Evolutionary conservation across 2,329 filamentous ascomycete species (phyloP).

Genomic region (Verruconis gallopava): DNA sequence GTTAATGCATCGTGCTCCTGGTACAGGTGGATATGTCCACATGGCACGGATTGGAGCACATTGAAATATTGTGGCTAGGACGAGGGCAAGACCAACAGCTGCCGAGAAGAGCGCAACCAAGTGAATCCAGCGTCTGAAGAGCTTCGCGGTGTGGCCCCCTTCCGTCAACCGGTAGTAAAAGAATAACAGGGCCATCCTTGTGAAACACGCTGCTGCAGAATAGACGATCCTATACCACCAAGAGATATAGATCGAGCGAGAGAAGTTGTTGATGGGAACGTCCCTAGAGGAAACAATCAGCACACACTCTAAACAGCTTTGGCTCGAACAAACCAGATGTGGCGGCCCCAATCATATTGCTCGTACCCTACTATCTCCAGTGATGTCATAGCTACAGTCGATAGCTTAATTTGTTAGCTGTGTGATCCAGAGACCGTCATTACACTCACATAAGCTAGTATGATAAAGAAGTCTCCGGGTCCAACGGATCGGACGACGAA

Average conservation of each 20-base stretch:
- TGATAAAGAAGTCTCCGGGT: slow-evolving; percentile 8
- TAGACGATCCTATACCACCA: not conserved
- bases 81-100: not conserved
- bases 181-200: not conserved
- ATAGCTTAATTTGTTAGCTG: not conserved
- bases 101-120: not conserved
- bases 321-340: slow-evolving; percentile 4
- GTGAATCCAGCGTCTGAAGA: not conserved
- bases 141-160: not conserved
- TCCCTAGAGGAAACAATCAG: not conserved
- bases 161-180: not conserved
- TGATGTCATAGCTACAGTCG: not conserved
- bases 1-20: slow-evolving; percentile 25
- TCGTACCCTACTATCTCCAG: slow-evolving; percentile 2
- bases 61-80: not conserved
- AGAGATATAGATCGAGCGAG: not conserved
- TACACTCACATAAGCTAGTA: slow-evolving; percentile 5
- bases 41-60: not conserved
- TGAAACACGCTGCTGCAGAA: not conserved
- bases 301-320: not conserved
- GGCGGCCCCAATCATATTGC: slow-evolving; percentile 6
- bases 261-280: not conserved
- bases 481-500: slow-evolving; percentile 7
- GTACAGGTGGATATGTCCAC: slow-evolving; percentile 7
- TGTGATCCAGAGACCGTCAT: not conserved